Base-by-base conservation (phyloP, 2,329 filamentous ascomycete genomes). In the Cercospora citrullina region DNA sequence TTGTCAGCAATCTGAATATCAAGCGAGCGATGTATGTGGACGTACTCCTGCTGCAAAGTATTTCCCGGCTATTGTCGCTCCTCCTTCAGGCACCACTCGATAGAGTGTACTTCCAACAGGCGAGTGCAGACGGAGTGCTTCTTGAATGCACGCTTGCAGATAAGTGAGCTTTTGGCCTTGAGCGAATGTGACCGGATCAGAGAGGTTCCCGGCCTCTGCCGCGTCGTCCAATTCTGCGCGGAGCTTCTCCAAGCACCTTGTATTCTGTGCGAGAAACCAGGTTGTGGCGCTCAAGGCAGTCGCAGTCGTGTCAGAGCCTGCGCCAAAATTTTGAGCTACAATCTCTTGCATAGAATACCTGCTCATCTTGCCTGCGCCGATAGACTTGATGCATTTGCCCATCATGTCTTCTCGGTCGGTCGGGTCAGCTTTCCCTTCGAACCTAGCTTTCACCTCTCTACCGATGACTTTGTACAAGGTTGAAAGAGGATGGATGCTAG, bases 261-360 rank as follows among this genome's bases (percentile, higher is more conserved):
- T 77, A 57, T 79, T 77, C 65, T 77, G 77, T 6, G 78, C 69
- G n/a, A 81, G 72, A 66, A 77, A 77, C 71, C 80, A 81, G 23
- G 81, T 72, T 33, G 79, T 75, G 2, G 78, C 75, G 26, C 60
- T 62, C 14, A 69, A 21, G 1, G 64, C 63, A 21, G 67, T 65
- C 16, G 64, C 68, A 6, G 68, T 69, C 4, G 68, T 84, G 62
- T 84, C 81, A 2, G 68, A 70, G 2, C 76, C 81, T 5, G 81
- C 82, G n/a, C 77, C 75, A 53, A 82, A 78, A 55, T 78, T 80
- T 53, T 67, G 68, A 60, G 72, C 78, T 10, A 75, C 75, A 57
- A 77, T 74, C 63, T 80, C 75, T 65, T 82, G 78, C 14, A 67
- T 58, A 18, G 60, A 12, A 9, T n/a, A 5, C 77, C 73, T 16